Evolutionary conservation across 1,139 yeast species (phyloP).

Genomic region (Geotrichum aggregatum): DNA sequence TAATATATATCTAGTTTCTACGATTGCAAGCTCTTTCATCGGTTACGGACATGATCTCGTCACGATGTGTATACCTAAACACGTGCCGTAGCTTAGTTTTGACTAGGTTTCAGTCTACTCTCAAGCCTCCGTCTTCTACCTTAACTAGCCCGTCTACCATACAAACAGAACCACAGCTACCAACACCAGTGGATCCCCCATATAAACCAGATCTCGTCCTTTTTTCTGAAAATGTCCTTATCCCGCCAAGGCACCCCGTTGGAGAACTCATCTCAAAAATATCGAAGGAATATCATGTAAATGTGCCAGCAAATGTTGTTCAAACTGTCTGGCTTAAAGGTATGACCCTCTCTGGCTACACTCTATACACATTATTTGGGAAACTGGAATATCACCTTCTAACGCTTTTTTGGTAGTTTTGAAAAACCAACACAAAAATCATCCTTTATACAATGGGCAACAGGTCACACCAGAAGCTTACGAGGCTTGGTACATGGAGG

Average conservation of each 20-base stretch:
- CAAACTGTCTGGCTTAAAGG: slow-evolving; percentile 5
- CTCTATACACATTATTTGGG: too few species aligned
- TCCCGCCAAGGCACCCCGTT: slow-evolving; percentile 13
- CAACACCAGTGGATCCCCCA: neutral
- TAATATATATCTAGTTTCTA: too few species aligned
- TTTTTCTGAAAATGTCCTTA: slow-evolving; percentile 17
- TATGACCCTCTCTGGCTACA: neutral
- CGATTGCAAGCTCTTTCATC: too few species aligned
- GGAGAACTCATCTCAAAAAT: slow-evolving; percentile 13
- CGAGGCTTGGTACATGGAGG: slow-evolving; percentile 14
- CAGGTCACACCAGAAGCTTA: slow-evolving; percentile 4
- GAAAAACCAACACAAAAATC: neutral
- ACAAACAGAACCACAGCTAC: neutral
- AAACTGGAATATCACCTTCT: too few species aligned
- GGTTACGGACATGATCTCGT: too few species aligned
- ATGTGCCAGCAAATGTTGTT: neutral
- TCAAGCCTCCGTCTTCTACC: neutral
- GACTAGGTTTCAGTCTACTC: too few species aligned
- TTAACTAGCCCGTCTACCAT: neutral
- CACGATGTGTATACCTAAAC: too few species aligned
- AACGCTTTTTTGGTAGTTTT: neutral
- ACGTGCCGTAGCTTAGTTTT: too few species aligned
- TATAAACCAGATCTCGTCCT: slow-evolving; percentile 18
- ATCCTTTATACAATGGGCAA: neutral
- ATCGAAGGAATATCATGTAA: slow-evolving; percentile 2